Percentiles rank a stretch among this genome's conserved stretches.
phyloP scores from a whole-genome alignment of 495 filamentous ascomycete genomes.

The Aspergillus sclerotioniger region DNA sequence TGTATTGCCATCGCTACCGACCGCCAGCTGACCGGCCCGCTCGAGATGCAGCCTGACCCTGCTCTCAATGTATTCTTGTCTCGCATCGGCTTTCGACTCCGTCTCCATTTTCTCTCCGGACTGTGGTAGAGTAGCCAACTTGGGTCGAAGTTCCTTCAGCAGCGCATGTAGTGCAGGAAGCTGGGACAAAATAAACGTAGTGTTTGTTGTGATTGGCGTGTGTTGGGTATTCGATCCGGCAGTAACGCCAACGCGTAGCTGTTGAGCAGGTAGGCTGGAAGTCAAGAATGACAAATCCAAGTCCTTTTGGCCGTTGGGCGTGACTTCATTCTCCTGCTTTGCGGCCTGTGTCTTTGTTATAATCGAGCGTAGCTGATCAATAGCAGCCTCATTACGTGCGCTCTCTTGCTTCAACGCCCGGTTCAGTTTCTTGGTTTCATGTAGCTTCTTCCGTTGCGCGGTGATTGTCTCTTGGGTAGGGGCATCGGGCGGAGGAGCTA shows the following conservation, averaged over 20 bases:
- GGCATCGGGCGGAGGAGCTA: constrained; percentile 31
- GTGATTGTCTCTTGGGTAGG: constrained; percentile 66
- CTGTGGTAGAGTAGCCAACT: constrained; percentile 52
- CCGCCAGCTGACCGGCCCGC: constrained; percentile 41
- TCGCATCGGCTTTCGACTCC: constrained; percentile 49
- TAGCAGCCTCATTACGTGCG: constrained; percentile 70
- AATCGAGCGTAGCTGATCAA: constrained; percentile 62
- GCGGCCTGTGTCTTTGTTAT: constrained; percentile 34
- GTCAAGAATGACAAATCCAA: constrained; percentile 55
- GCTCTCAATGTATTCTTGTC: constrained; percentile 74
- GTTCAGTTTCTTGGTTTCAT: constrained; percentile 79
- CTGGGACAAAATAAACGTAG: constrained; percentile 77
- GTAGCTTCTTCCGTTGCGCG: constrained; percentile 68
- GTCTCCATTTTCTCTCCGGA: constrained; percentile 30
- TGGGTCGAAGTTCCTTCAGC: constrained; percentile 59
- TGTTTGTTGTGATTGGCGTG: constrained; percentile 64
- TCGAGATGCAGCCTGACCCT: constrained; percentile 53
- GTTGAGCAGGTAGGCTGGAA: constrained; percentile 40
- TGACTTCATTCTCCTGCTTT: constrained; percentile 20
- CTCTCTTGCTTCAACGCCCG: constrained; percentile 69
- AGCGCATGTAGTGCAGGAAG: constrained; percentile 71
- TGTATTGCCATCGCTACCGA: constrained; percentile 37
- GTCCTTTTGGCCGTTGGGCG: constrained; percentile 15
- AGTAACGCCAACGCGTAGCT: constrained; percentile 44
- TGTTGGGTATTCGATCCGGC: constrained; percentile 36